phyloP scores from a whole-genome alignment of 495 filamentous ascomycete genomes.

The Neurospora pannonica region DNA sequence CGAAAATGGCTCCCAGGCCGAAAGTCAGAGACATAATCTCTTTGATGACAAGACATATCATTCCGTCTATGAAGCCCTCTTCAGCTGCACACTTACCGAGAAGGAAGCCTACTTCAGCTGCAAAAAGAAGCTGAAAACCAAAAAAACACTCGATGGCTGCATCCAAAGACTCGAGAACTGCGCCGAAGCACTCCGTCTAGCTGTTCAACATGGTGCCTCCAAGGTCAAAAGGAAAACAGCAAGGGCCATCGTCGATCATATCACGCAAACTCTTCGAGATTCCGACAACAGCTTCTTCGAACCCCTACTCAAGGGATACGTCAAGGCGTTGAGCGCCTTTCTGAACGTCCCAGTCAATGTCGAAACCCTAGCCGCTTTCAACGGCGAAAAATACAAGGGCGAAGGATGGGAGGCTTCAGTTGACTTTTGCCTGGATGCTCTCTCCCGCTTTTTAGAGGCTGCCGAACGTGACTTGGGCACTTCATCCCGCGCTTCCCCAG shows the following conservation, averaged over 20 bases:
- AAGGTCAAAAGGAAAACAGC: slow-evolving; percentile 69
- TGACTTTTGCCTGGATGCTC: slow-evolving; percentile 54
- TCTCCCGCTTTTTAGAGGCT: slow-evolving; percentile 33
- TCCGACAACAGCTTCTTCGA: slow-evolving; percentile 55
- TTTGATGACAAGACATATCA: slow-evolving; percentile 69
- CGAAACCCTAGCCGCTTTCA: slow-evolving; percentile 54
- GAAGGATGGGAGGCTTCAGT: slow-evolving; percentile 60
- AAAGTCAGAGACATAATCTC: slow-evolving; percentile 8
- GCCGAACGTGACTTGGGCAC: slow-evolving; percentile 23
- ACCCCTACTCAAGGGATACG: slow-evolving; percentile 68
- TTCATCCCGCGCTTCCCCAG: slow-evolving; percentile 30
- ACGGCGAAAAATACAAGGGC: slow-evolving; percentile 38
- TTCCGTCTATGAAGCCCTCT: slow-evolving; percentile 72
- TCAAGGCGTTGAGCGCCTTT: slow-evolving; percentile 60
- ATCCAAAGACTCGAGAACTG: slow-evolving; percentile 54
- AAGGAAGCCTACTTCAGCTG: slow-evolving; percentile 50
- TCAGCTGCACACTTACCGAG: slow-evolving; percentile 57
- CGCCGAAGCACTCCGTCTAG: slow-evolving; percentile 61
- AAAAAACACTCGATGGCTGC: slow-evolving; percentile 24
- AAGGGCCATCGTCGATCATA: slow-evolving; percentile 67
- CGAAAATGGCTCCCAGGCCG: slow-evolving; percentile 5
- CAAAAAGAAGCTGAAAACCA: slow-evolving; percentile 36
- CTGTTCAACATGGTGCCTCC: slow-evolving; percentile 56
- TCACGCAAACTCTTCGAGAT: slow-evolving; percentile 61
- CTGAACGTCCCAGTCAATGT: slow-evolving; percentile 66